Percentiles rank a stretch among this genome's conserved stretches.
These are phyloP conservation scores for Aspergillus sclerotiicarbonarius DNA, from an alignment of 495 filamentous ascomycete species.

Conservation along the genomic window DNA sequence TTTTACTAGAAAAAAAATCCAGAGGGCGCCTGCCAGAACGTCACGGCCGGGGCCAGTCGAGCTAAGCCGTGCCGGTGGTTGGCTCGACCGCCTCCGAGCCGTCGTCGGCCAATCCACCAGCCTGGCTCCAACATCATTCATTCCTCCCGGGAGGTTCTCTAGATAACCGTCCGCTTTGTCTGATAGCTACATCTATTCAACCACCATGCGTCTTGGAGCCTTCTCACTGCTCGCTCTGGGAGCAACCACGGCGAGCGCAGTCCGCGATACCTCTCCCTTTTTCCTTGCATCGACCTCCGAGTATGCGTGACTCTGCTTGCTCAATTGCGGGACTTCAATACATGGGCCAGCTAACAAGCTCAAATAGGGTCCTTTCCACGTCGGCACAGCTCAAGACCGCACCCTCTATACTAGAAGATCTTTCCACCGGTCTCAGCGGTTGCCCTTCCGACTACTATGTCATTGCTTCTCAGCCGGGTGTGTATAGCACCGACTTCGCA, in stretches of 20 bases:
- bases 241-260: slow-evolving; percentile 61
- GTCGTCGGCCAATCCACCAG: slow-evolving; percentile 15
- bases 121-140: slow-evolving; percentile 22
- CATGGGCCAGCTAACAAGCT: slow-evolving; percentile 31
- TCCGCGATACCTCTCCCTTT: slow-evolving; percentile 83
- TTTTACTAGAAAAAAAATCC: slow-evolving; percentile 15
- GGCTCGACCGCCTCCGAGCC: slow-evolving; percentile 29
- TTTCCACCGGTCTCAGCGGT: slow-evolving; percentile 48
- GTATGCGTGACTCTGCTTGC: slow-evolving; percentile 49
- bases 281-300: slow-evolving; percentile 76
- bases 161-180: slow-evolving; percentile 12
- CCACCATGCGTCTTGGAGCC: slow-evolving; percentile 60
- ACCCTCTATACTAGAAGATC: slow-evolving; percentile 29
- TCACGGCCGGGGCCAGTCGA: slow-evolving; percentile 1
- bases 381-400: slow-evolving; percentile 45
- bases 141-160: slow-evolving; percentile 7
- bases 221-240: slow-evolving; percentile 61
- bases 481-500: slow-evolving; percentile 64
- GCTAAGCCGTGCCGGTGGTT: slow-evolving; percentile 18
- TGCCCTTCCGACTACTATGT: slow-evolving; percentile 80
- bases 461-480: slow-evolving; percentile 74
- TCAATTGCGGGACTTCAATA: not conserved
- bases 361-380: slow-evolving; percentile 41
- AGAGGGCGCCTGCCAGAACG: not conserved
- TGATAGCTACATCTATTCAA: slow-evolving; percentile 19